A percentile compares a stretch with the other conserved stretches of the same genome.
phyloP scores from a whole-genome alignment of 345 rosid genomes.

The Brassica carinata region DNA sequence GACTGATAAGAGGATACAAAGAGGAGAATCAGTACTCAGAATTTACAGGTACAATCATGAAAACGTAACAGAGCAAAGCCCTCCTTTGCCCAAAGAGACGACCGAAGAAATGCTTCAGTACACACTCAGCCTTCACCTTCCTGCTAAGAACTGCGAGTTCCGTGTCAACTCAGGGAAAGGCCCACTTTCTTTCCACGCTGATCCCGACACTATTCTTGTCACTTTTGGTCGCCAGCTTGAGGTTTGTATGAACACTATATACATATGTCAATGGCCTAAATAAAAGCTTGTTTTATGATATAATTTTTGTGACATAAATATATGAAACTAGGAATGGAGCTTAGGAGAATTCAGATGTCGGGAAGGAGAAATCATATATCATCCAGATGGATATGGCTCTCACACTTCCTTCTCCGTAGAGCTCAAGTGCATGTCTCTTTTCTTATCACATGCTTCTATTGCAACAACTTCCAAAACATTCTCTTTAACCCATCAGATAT shows the following conservation, averaged over 20 bases:
- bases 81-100: conserved; percentile 27
- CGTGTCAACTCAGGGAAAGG: conserved; percentile 45
- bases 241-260: conserved; percentile 34
- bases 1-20: conserved; percentile 33
- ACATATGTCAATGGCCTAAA: background rate
- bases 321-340: conserved; percentile 63
- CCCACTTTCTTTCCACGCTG: conserved; percentile 49
- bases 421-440: conserved; percentile 63
- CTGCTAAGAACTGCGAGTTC: conserved; percentile 50
- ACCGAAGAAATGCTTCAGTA: conserved; percentile 39
- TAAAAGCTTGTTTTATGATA: background rate
- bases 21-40: conserved; percentile 51
- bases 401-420: conserved; percentile 52
- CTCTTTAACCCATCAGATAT: conserved; percentile 61
- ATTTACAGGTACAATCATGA: conserved; percentile 50
- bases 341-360: conserved; percentile 56
- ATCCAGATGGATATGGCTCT: conserved; percentile 41
- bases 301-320: background rate
- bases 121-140: conserved; percentile 58
- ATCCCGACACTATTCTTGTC: conserved; percentile 54
- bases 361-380: conserved; percentile 49
- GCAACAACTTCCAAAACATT: conserved; percentile 33
- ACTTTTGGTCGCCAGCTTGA: conserved; percentile 60
- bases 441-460: conserved; percentile 21
- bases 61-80: conserved; percentile 33